phyloP scores from a whole-genome alignment of 164 flowering plant species.

The Macadamia integrifolia region DNA sequence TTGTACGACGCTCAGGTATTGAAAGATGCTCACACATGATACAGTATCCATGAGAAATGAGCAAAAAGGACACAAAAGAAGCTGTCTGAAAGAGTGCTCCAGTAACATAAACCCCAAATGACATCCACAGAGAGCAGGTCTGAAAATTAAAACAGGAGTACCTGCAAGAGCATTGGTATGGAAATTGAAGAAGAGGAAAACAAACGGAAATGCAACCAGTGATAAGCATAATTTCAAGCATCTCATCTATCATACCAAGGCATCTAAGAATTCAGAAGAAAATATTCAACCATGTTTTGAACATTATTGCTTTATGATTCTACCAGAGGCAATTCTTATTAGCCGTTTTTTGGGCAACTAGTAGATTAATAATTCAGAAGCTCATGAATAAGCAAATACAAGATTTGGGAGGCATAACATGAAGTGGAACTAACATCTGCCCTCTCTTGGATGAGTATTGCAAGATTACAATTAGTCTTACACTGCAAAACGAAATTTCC shows the following conservation, averaged over 20 bases:
- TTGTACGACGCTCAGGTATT: conserved; percentile 57
- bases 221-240: background rate
- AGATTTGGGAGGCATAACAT: background rate
- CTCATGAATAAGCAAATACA: background rate
- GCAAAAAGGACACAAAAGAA: conserved; percentile 69
- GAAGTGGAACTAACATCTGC: background rate
- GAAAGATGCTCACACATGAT: conserved; percentile 84
- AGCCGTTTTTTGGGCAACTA: background rate
- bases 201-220: background rate
- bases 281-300: background rate
- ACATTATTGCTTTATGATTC: background rate
- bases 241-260: background rate
- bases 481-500: no score
- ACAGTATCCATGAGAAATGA: conserved; percentile 87
- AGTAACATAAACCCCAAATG: conserved; percentile 83
- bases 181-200: background rate
- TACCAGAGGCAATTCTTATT: background rate
- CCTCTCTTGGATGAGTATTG: no score
- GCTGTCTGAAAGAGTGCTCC: conserved; percentile 89
- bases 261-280: background rate
- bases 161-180: conserved; percentile 40
- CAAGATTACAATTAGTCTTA: no score
- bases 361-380: background rate
- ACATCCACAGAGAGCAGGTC: conserved; percentile 91
- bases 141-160: conserved; percentile 68